phyloP scores from a whole-genome alignment of 208 protist species.

The Leishmania lainsoni region DNA sequence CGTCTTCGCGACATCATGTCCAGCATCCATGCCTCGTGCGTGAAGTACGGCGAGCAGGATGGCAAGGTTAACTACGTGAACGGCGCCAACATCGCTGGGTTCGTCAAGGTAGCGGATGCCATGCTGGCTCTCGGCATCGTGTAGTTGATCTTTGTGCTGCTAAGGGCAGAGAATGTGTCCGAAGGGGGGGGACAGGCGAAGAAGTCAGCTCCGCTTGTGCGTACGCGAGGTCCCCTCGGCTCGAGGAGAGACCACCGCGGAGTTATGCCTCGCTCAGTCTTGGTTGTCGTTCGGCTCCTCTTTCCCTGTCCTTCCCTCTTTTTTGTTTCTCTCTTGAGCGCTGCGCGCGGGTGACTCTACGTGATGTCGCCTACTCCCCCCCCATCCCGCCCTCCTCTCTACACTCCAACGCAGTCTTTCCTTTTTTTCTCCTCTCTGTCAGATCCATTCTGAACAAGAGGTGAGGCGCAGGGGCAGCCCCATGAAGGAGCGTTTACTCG shows the following conservation, averaged over 20 bases:
- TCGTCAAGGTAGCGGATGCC: constrained; percentile 81
- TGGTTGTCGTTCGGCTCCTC: neutral
- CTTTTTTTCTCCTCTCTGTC: constrained; percentile 6
- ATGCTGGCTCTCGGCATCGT: constrained; percentile 72
- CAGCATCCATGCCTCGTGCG: constrained; percentile 78
- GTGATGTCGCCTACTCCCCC: neutral
- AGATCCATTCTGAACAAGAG: neutral
- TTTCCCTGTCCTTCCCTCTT: neutral
- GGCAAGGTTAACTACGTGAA: constrained; percentile 66
- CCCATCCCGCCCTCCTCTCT: neutral
- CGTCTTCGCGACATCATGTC: constrained; percentile 92
- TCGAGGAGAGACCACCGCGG: neutral
- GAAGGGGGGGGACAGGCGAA: neutral
- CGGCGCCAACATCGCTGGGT: constrained; percentile 95
- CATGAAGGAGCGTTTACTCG: neutral
- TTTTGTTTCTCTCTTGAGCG: neutral
- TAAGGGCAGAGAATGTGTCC: neutral
- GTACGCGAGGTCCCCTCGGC: neutral
- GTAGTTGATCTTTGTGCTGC: constrained; percentile 20
- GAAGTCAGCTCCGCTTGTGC: neutral
- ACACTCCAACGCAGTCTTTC: neutral
- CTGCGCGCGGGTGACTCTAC: neutral
- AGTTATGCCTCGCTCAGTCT: neutral
- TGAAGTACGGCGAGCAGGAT: constrained; percentile 54
- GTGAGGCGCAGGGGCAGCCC: neutral